Conservation (phyloP, 495 filamentous ascomycete species). For the Neurospora tetrasperma region DNA sequence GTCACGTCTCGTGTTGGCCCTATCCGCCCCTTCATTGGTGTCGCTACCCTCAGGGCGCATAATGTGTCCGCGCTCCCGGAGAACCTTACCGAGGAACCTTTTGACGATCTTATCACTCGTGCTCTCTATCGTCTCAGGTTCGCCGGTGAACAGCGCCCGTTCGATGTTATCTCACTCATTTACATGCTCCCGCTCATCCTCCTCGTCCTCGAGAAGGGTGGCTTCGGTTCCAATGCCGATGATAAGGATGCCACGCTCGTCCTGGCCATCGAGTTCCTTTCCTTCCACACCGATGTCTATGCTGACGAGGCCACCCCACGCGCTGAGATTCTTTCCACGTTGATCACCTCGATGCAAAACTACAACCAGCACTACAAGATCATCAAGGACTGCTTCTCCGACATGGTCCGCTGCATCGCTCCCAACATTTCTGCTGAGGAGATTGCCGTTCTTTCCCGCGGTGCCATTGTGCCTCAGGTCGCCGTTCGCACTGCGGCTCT, state of each 20-base stretch:
- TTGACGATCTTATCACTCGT: constrained; percentile 79
- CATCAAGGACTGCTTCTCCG: constrained; percentile 81
- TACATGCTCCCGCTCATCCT: constrained; percentile 80
- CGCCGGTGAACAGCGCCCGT: constrained; percentile 79
- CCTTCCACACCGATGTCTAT: constrained; percentile 72
- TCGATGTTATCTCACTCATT: constrained; percentile 73
- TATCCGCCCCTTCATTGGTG: constrained; percentile 69
- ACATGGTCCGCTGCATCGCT: constrained; percentile 70
- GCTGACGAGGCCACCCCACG: constrained; percentile 66
- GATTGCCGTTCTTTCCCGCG: constrained; percentile 58
- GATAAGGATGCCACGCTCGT: constrained; percentile 81
- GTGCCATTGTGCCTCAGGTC: constrained; percentile 64
- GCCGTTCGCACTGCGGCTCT: constrained; percentile 77
- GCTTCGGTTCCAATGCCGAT: constrained; percentile 60
- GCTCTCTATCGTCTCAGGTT: constrained; percentile 86
- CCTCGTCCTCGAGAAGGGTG: constrained; percentile 62
- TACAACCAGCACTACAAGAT: constrained; percentile 90
- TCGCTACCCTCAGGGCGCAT: constrained; percentile 71
- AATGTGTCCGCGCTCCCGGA: constrained; percentile 60
- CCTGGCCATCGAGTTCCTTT: constrained; percentile 79
- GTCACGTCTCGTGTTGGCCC: constrained; percentile 66
- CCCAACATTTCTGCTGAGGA: constrained; percentile 62
- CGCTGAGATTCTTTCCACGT: constrained; percentile 51
- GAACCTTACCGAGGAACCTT: constrained; percentile 62
- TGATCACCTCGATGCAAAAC: constrained; percentile 74